phyloP scores from a whole-genome alignment of 345 rosid species.

The Cardamine resedifolia region DNA sequence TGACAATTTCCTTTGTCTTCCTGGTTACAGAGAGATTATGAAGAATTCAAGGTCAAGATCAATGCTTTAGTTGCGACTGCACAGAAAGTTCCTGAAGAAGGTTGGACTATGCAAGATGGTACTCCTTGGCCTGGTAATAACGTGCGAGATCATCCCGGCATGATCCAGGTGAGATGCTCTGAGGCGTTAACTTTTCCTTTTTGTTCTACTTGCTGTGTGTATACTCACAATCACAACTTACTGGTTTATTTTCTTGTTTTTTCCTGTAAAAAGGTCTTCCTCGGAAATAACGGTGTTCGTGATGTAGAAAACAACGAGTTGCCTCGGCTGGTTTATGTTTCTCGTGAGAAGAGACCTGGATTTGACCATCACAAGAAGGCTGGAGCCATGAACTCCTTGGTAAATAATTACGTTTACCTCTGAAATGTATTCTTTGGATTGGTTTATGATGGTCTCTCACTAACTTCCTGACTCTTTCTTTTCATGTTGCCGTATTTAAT shows the following conservation, averaged over 20 bases:
- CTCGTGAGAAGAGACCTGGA: constrained; percentile 96
- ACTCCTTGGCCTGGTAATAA: constrained; percentile 94
- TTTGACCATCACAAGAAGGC: constrained; percentile 94
- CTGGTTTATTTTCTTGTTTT: neutral
- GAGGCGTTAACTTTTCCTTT: neutral
- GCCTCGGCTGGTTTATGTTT: constrained; percentile 78
- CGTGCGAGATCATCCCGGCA: constrained; percentile 91
- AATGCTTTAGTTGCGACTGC: constrained; percentile 78
- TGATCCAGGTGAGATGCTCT: constrained; percentile 72
- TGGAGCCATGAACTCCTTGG: constrained; percentile 94
- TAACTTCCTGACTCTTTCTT: constrained; percentile 12
- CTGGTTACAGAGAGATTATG: constrained; percentile 70
- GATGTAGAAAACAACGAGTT: constrained; percentile 76
- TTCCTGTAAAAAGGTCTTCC: constrained; percentile 59
- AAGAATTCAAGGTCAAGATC: constrained; percentile 79
- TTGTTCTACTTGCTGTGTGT: constrained; percentile 4
- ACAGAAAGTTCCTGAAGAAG: constrained; percentile 91
- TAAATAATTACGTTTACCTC: constrained; percentile 20
- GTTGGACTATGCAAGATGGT: constrained; percentile 97
- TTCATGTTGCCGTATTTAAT: neutral
- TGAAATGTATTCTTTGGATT: neutral
- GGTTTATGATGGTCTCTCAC: neutral
- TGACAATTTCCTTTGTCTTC: neutral
- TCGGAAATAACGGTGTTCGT: constrained; percentile 67
- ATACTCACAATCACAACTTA: constrained; percentile 5